These are phyloP conservation scores for Fusarium veterinarium DNA, from an alignment of 2,329 filamentous ascomycete species.

Conservation along the genomic window DNA sequence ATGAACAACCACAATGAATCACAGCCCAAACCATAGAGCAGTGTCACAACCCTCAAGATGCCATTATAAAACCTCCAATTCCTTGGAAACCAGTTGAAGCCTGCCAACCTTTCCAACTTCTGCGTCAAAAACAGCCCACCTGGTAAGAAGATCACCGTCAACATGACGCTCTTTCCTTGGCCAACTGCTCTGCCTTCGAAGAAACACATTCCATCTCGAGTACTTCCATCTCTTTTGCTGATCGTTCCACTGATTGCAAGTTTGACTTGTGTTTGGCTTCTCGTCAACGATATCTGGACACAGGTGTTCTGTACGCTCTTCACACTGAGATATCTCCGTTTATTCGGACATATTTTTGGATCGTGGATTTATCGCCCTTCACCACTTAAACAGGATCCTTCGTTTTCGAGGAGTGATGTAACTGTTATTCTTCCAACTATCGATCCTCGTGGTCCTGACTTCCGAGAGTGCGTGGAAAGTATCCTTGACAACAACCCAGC, in stretches of 20 bases:
- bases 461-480: constrained; percentile 55
- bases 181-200: not conserved
- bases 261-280: constrained; percentile 26
- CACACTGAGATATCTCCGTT: constrained; percentile 56
- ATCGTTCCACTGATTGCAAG: not conserved
- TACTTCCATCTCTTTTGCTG: constrained; percentile 16
- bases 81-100: not conserved
- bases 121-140: not conserved
- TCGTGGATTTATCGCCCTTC: constrained; percentile 44
- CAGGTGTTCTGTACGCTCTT: constrained; percentile 47
- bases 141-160: not conserved
- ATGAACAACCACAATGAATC: not conserved
- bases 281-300: constrained; percentile 28
- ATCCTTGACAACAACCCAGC: constrained; percentile 54
- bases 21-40: not conserved
- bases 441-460: constrained; percentile 54
- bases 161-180: not conserved
- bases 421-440: constrained; percentile 66
- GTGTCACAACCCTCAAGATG: not conserved
- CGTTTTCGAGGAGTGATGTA: constrained; percentile 53
- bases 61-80: not conserved
- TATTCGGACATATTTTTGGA: constrained; percentile 56
- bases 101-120: not conserved
- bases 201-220: not conserved
- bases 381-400: constrained; percentile 37